Conservation (phyloP, 768 basidiomycete species). For the Pisolithus microcarpus region DNA sequence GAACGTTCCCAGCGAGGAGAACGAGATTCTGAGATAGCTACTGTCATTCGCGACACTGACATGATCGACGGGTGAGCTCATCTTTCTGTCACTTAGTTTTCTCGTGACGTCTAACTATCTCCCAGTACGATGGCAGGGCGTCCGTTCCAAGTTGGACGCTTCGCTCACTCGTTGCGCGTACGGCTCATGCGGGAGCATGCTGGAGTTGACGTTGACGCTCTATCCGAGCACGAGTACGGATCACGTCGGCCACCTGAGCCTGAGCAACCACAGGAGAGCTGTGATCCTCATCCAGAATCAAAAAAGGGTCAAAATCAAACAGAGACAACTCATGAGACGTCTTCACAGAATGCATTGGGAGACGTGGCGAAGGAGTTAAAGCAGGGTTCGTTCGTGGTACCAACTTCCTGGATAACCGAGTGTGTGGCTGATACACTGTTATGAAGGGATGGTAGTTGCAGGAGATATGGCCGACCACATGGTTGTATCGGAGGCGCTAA, state of each 20-base stretch:
- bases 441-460: conserved; percentile 34
- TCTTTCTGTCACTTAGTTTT: neutral
- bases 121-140: conserved; percentile 85
- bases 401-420: neutral
- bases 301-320: conserved; percentile 36
- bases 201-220: conserved; percentile 87
- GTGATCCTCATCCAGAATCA: conserved; percentile 68
- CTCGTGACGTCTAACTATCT: conserved; percentile 1
- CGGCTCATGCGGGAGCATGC: conserved; percentile 96
- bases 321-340: conserved; percentile 31
- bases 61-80: conserved; percentile 79
- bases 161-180: conserved; percentile 89
- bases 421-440: neutral
- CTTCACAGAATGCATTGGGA: conserved; percentile 27
- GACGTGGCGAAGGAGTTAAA: conserved; percentile 33
- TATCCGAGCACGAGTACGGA: conserved; percentile 71
- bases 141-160: conserved; percentile 93
- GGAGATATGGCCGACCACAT: conserved; percentile 37
- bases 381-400: conserved; percentile 40
- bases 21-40: conserved; percentile 91
- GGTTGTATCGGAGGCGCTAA: conserved; percentile 1
- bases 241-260: conserved; percentile 42
- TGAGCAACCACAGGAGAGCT: conserved; percentile 48
- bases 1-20: conserved; percentile 94
- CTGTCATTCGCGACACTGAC: conserved; percentile 92